These are phyloP conservation scores for Colletotrichum scovillei DNA, from an alignment of 2,329 filamentous ascomycete species.

Conservation along the genomic window DNA sequence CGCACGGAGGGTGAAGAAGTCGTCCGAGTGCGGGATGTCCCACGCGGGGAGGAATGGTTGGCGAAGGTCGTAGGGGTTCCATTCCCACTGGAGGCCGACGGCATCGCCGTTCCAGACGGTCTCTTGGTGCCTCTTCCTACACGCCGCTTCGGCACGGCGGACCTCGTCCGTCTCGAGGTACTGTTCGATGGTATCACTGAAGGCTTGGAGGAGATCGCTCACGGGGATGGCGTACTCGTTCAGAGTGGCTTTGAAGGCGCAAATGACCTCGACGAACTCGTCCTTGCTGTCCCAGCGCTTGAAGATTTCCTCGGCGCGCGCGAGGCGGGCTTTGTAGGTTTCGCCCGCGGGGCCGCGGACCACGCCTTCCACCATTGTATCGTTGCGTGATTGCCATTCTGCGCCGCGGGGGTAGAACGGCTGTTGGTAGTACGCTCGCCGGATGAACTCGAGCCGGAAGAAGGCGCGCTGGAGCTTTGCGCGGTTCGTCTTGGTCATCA, in stretches of 20 bases:
- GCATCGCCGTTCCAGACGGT: not conserved
- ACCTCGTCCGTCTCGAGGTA: not conserved
- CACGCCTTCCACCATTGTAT: not conserved
- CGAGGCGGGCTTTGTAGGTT: not conserved
- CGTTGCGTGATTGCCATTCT: not conserved
- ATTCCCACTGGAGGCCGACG: conserved; percentile 11
- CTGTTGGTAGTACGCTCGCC: conserved; percentile 5
- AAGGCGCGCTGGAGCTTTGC: conserved; percentile 21
- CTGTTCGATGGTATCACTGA: not conserved
- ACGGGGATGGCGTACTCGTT: conserved; percentile 12
- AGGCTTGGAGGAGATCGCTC: not conserved
- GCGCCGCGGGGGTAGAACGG: conserved; percentile 17
- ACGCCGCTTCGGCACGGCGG: not conserved
- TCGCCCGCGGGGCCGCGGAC: not conserved
- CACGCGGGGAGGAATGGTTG: not conserved
- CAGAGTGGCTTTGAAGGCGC: conserved; percentile 28
- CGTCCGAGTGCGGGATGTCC: not conserved
- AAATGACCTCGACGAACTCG: conserved; percentile 15
- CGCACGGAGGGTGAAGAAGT: not conserved
- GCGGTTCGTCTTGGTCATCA: not conserved
- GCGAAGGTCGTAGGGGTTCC: not conserved
- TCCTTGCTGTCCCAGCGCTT: not conserved
- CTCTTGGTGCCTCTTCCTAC: not conserved
- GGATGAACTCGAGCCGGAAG: conserved; percentile 29
- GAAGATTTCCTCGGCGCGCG: not conserved